phyloP scores from a whole-genome alignment of 1,284 basidiomycete genomes.

The Rhodotorula sp. region DNA sequence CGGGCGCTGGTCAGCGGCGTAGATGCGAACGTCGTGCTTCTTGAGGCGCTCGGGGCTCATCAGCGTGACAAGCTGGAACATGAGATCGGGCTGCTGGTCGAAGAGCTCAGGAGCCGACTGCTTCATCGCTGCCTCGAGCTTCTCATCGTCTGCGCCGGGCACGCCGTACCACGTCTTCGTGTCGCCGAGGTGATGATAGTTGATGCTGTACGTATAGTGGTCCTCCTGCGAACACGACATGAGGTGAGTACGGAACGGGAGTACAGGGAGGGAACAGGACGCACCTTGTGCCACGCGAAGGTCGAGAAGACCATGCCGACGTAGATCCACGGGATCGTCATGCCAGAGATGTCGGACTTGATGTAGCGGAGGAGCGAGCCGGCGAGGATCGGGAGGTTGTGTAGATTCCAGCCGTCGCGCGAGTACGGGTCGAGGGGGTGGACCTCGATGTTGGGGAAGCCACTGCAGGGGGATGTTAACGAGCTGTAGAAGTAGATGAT shows the following conservation, averaged over 20 bases:
- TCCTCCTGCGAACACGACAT: conserved; percentile 61
- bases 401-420: conserved; percentile 94
- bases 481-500: not conserved
- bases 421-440: conserved; percentile 84
- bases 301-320: conserved; percentile 99
- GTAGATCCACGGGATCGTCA: conserved; percentile 99
- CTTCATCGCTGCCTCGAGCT: conserved; percentile 94
- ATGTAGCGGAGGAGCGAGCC: conserved; percentile 64
- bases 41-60: conserved; percentile 90
- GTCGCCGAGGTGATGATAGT: conserved; percentile 81
- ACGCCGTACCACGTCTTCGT: conserved; percentile 99
- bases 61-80: conserved; percentile 96
- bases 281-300: conserved; percentile 94
- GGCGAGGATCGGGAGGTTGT: conserved; percentile 65
- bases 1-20: conserved; percentile 91
- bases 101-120: conserved; percentile 97
- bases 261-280: not conserved
- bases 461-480: conserved; percentile 56
- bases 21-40: conserved; percentile 88
- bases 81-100: conserved; percentile 91
- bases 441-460: conserved; percentile 90
- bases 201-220: conserved; percentile 75
- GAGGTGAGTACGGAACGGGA: not conserved
- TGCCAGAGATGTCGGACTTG: conserved; percentile 97
- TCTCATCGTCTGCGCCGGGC: conserved; percentile 87